A percentile compares a stretch with the other conserved stretches of the same genome.
phyloP scores from a whole-genome alignment of 108 stramenopile species.

The Fragilaria radians region DNA sequence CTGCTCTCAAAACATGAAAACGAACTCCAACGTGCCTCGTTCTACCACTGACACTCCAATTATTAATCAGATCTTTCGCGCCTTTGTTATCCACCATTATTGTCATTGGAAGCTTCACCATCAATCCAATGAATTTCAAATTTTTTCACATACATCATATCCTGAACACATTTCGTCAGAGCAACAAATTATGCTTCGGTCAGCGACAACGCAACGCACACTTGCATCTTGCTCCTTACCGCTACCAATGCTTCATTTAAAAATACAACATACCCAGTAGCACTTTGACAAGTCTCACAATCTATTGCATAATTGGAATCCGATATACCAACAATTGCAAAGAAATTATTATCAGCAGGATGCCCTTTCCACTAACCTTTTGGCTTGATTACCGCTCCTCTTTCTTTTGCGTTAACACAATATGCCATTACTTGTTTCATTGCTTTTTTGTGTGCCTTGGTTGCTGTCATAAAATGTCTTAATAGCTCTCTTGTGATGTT shows the following conservation, averaged over 20 bases:
- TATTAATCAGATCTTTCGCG: constrained; percentile 26
- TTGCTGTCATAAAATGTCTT: too few species aligned
- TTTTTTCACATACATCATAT: too few species aligned
- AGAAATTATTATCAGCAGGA: too few species aligned
- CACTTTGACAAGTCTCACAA: too few species aligned
- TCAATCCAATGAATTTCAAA: constrained; percentile 15
- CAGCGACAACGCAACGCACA: constrained; percentile 19
- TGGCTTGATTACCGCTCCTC: too few species aligned
- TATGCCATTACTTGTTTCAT: too few species aligned
- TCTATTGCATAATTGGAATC: too few species aligned
- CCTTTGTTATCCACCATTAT: constrained; percentile 32
- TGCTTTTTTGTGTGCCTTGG: too few species aligned
- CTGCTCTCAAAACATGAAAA: constrained; percentile 11
- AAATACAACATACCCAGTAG: background rate
- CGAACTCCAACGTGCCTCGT: constrained; percentile 28
- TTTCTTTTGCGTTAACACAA: too few species aligned
- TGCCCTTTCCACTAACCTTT: too few species aligned
- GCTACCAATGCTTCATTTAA: constrained; percentile 3
- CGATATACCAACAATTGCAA: too few species aligned
- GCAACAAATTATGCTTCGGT: constrained; percentile 31
- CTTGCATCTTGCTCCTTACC: constrained; percentile 22
- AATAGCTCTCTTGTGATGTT: too few species aligned
- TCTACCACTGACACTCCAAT: constrained; percentile 24
- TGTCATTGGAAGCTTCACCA: constrained; percentile 32
- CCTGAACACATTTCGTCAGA: constrained; percentile 23